phyloP scores from a whole-genome alignment of 108 stramenopile genomes.

The Schizochytrium sp. region DNA sequence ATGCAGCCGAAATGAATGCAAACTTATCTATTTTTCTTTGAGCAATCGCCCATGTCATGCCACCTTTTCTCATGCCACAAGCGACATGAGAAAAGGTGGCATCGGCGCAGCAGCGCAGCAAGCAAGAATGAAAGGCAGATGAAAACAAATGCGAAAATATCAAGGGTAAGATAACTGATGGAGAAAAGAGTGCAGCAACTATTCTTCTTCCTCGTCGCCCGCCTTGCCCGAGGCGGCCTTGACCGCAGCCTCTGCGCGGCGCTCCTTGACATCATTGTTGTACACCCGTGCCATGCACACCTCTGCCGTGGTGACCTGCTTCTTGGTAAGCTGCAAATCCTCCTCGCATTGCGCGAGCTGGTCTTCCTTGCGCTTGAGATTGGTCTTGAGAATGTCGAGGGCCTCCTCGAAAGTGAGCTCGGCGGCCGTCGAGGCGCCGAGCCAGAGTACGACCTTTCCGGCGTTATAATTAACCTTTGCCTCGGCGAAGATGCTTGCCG shows the following conservation, averaged over 20 bases:
- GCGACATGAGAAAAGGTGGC: no score
- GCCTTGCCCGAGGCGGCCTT: no score
- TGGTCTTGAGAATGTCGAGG: background rate
- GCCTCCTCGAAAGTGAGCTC: constrained; percentile 3
- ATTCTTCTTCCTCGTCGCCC: no score
- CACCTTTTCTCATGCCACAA: no score
- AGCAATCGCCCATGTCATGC: no score
- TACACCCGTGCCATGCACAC: constrained; percentile 3
- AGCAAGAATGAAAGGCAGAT: no score
- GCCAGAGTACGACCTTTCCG: background rate
- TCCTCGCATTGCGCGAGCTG: background rate
- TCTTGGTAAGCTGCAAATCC: background rate
- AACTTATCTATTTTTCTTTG: no score
- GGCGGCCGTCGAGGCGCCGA: background rate
- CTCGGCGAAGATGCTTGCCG: constrained; percentile 1
- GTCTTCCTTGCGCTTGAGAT: background rate
- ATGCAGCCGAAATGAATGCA: no score
- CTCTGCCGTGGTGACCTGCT: background rate
- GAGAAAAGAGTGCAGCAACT: no score
- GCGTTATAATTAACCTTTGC: background rate
- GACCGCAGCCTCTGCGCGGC: background rate
- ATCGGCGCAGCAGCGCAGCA: no score
- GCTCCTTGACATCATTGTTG: constrained; percentile 16
- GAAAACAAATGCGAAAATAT: no score
- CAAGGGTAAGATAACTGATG: no score